phyloP scores from a whole-genome alignment of 1,284 basidiomycete species.

The Irpex rosettiformis region DNA sequence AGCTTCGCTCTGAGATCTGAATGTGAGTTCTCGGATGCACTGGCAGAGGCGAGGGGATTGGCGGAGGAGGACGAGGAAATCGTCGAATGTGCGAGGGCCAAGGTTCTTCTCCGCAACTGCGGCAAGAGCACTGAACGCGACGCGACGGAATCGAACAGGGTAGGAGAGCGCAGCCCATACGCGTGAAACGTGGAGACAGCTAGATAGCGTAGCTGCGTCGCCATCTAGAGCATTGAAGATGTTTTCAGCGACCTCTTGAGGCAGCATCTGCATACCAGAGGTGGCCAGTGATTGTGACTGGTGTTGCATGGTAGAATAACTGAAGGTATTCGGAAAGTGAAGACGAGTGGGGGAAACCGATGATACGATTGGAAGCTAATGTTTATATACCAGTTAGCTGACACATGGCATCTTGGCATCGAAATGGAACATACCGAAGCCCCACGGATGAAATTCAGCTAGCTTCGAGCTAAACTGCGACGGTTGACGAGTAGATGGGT shows the following conservation, averaged over 20 bases:
- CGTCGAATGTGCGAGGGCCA: background rate
- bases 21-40: background rate
- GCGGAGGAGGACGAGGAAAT: background rate
- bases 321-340: background rate
- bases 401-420: background rate
- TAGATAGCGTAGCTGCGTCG: background rate
- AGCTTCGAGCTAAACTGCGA: background rate
- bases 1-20: background rate
- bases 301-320: background rate
- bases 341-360: background rate
- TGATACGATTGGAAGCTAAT: background rate
- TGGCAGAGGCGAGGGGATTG: slow-evolving; percentile 2
- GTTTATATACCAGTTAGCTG: background rate
- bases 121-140: background rate
- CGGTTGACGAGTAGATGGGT: background rate
- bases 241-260: slow-evolving; percentile 1
- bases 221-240: background rate
- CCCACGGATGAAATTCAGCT: background rate
- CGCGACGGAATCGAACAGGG: background rate
- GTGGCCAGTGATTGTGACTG: background rate
- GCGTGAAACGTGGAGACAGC: background rate
- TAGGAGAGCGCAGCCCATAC: background rate
- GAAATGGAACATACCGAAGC: background rate
- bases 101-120: background rate
- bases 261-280: background rate